These are phyloP conservation scores for Thalassiosira mediterranea DNA, from an alignment of 352 stramenopile species.

Conservation along the genomic window DNA sequence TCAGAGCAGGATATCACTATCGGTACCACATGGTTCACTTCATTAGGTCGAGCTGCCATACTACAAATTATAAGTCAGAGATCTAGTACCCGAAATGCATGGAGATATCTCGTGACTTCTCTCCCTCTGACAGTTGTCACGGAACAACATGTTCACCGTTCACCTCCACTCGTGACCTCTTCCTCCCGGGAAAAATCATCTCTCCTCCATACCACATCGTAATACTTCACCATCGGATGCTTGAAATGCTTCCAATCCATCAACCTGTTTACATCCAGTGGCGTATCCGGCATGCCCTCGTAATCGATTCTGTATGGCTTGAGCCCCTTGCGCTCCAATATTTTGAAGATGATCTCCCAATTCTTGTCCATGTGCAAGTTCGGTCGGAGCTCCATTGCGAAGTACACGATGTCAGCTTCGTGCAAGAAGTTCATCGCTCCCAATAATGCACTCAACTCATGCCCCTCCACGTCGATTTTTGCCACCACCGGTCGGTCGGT, in stretches of 20 bases:
- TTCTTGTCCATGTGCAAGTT: slow-evolving; percentile 1
- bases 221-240: slow-evolving; percentile 30
- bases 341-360: slow-evolving; percentile 20
- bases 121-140: no score
- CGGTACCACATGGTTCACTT: no score
- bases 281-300: slow-evolving; percentile 26
- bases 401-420: slow-evolving; percentile 35
- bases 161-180: no score
- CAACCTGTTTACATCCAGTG: slow-evolving; percentile 12
- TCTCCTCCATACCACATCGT: slow-evolving; percentile 26
- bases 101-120: no score
- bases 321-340: slow-evolving; percentile 13
- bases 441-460: slow-evolving; percentile 18
- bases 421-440: slow-evolving; percentile 33
- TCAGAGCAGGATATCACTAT: no score
- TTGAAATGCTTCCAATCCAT: slow-evolving; percentile 29
- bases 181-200: no score
- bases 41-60: no score
- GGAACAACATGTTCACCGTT: no score
- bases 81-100: no score
- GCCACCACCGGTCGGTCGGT: slow-evolving; percentile 24
- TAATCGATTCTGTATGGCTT: slow-evolving; percentile 36
- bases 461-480: slow-evolving; percentile 45
- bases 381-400: slow-evolving; percentile 27
- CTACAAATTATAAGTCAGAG: no score